Base-by-base conservation (phyloP, 2,329 filamentous ascomycete species). In the Diaporthe citri region DNA sequence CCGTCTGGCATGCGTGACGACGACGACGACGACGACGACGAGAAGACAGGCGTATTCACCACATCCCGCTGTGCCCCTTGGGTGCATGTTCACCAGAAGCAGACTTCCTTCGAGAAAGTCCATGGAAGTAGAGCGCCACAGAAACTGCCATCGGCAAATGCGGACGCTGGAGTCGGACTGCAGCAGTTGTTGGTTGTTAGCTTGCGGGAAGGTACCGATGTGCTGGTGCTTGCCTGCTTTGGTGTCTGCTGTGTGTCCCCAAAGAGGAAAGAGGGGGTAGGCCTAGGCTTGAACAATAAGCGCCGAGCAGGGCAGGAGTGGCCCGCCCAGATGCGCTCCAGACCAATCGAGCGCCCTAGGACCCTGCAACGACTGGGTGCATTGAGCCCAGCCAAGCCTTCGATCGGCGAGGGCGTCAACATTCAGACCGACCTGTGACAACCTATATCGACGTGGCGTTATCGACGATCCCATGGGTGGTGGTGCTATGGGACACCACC, bases 281-380 rank as follows among this genome's bases (percentile, higher is more conserved):
- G 28, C 48, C 48, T 72, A 64, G 55, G 31, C 57, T 51, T 46
- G 57, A 57, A 43, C 46, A 43, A 31, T 86, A 87, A 81, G 83
- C 86, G 86, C 86, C 85, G 79, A 73, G 79, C 79, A 78, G 79
- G 77, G 77, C 80, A 79, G 77, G 77, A n/a, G n/a, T n/a, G 78
- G 75, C 78, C 78, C 41, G 64, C 64, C 71, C 67, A 76, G 59
- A 64, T 41, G 39, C 36, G 46, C 43, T 15, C 55, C 73, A 74
- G 76, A 69, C 85, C 83, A 87, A 87, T 87, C 82, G 64, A 85
- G 39, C 57, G 77, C 67, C 43, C 76, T 77, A 51, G 75, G 74
- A 74, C 79, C 79, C 79, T 82, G 85, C 84, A 81, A 85, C 85
- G 84, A 82, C 81, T 82, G 83, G 78, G 76, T 85, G 85, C 84